Percentiles rank a stretch among this genome's conserved stretches.
Conservation (phyloP, 202 grass and related monocot genomes). For the Digitaria exilis region DNA sequence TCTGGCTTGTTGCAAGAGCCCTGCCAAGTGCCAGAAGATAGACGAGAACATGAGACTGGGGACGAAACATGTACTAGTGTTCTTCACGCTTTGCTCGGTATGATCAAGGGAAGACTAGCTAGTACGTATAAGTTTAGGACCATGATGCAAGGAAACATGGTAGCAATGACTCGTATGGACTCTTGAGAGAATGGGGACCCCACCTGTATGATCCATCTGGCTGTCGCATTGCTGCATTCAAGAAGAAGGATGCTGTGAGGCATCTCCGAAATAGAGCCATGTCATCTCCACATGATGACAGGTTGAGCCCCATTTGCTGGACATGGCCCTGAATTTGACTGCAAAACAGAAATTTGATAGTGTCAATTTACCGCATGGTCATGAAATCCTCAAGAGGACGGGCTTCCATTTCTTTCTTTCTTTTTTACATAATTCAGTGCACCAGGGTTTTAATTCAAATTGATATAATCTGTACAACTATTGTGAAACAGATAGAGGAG, state of each 20-base stretch:
- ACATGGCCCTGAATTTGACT: conserved; percentile 90
- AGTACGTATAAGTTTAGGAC: background rate
- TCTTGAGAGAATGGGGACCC: background rate
- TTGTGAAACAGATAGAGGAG: background rate
- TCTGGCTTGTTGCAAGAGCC: conserved; percentile 70
- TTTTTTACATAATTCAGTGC: background rate
- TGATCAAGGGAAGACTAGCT: background rate
- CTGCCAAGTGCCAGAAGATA: conserved; percentile 45
- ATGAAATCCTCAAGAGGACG: background rate
- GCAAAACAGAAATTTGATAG: conserved; percentile 25
- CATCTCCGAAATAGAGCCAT: conserved; percentile 79
- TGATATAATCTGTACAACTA: background rate
- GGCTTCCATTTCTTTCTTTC: background rate
- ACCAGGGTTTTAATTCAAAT: conserved; percentile 22
- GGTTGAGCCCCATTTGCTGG: conserved; percentile 71
- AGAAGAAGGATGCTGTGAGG: conserved; percentile 77
- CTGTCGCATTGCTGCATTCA: conserved; percentile 81
- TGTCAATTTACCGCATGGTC: conserved; percentile 15
- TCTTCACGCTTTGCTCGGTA: background rate
- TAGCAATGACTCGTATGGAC: background rate
- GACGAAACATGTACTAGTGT: background rate
- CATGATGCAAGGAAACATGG: background rate
- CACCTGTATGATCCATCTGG: conserved; percentile 89
- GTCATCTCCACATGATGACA: conserved; percentile 81
- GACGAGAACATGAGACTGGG: background rate